Percentiles rank a stretch among this genome's conserved stretches.
Conservation (phyloP, 441 rosid genomes). For the Brassica balearica region DNA sequence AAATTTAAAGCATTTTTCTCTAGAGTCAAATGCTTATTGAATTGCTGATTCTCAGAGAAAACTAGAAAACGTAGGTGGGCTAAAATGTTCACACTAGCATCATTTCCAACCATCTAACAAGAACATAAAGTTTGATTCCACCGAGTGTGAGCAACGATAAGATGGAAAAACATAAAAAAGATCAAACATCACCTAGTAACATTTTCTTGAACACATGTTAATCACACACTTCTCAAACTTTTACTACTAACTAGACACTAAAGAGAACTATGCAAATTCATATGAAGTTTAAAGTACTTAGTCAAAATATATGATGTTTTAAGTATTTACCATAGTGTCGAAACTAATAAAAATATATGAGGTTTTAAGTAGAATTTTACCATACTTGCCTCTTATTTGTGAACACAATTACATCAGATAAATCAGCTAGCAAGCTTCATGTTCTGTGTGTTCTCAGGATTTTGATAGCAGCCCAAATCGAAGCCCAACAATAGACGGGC, state of each 20-base stretch:
- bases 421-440: no score
- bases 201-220: not conserved
- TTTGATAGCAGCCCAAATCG: no score
- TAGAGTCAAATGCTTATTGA: conserved; percentile 4
- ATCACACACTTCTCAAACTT: not conserved
- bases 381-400: not conserved
- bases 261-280: not conserved
- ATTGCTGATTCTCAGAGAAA: not conserved
- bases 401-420: no score
- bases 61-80: not conserved
- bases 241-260: not conserved
- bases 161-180: not conserved
- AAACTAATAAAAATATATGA: not conserved
- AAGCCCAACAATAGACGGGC: no score
- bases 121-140: not conserved
- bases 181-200: not conserved
- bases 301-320: not conserved
- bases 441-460: no score
- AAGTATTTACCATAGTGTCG: not conserved
- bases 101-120: not conserved
- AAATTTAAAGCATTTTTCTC: not conserved
- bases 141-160: not conserved
- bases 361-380: not conserved
- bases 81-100: not conserved
- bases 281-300: not conserved